phyloP scores from a whole-genome alignment of 345 rosid species.

The Conringia planisiliqua region DNA sequence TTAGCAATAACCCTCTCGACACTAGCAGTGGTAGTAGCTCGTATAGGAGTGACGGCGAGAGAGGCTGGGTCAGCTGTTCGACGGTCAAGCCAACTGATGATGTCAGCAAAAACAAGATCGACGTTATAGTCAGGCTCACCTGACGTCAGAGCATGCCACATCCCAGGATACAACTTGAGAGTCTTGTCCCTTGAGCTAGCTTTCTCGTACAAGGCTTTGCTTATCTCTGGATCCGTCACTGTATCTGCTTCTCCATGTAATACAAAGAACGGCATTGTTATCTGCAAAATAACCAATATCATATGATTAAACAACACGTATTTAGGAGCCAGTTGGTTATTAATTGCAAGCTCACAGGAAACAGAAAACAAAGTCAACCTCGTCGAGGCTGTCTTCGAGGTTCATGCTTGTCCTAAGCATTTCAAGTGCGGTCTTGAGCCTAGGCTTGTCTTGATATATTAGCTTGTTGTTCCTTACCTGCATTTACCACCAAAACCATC shows the following conservation, averaged over 20 bases:
- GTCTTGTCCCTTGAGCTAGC: constrained; percentile 87
- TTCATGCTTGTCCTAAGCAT: constrained; percentile 90
- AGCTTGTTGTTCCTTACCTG: constrained; percentile 81
- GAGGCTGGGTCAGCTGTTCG: constrained; percentile 35
- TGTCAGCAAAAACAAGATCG: constrained; percentile 71
- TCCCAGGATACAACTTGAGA: constrained; percentile 75
- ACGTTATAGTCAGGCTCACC: constrained; percentile 86
- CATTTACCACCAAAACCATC: constrained; percentile 1
- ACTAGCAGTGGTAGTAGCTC: constrained; percentile 15
- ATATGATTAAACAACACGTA: no score
- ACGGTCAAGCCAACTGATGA: constrained; percentile 71
- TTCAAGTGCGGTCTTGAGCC: constrained; percentile 93
- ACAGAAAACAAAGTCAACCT: constrained; percentile 38
- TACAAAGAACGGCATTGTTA: constrained; percentile 75
- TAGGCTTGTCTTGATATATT: constrained; percentile 93
- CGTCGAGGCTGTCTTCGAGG: constrained; percentile 63
- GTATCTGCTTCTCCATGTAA: constrained; percentile 89
- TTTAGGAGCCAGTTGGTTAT: no score
- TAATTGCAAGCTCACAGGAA: neutral
- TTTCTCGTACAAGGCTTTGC: constrained; percentile 78
- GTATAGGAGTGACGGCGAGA: constrained; percentile 39
- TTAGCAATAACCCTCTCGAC: neutral
- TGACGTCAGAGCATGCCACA: constrained; percentile 94
- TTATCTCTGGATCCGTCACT: constrained; percentile 95
- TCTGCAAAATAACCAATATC: constrained; percentile 50